Evolutionary conservation across 129 eudicot species (phyloP).

Genomic region (Artemisia tridentata): DNA sequence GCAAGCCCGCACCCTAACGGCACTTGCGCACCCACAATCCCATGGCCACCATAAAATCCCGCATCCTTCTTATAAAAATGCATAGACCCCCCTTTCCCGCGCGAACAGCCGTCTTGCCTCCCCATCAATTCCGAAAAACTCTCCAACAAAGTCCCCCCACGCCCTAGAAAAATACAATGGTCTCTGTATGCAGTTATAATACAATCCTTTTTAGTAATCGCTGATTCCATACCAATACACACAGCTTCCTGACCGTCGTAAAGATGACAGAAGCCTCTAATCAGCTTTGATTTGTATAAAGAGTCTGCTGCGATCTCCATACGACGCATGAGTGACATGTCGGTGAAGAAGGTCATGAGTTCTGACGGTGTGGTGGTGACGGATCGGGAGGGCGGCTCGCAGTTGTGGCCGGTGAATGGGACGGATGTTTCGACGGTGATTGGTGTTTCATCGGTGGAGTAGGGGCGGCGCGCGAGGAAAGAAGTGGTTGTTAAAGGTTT

Average conservation of each 20-base stretch:
- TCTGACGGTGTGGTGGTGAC: slow-evolving; percentile 69
- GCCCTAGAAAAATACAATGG: slow-evolving; percentile 69
- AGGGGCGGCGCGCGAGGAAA: slow-evolving; percentile 29
- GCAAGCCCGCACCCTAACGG: slow-evolving; percentile 94
- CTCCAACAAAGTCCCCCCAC: slow-evolving; percentile 74
- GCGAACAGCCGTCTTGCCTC: slow-evolving; percentile 72
- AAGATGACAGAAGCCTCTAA: slow-evolving; percentile 90
- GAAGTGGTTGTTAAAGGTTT: slow-evolving; percentile 31
- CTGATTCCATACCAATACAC: slow-evolving; percentile 91
- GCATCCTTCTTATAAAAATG: slow-evolving; percentile 83
- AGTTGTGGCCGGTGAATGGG: slow-evolving; percentile 82
- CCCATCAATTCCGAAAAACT: slow-evolving; percentile 91
- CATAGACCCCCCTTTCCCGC: slow-evolving; percentile 98
- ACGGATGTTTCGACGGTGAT: slow-evolving; percentile 80
- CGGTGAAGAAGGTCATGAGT: slow-evolving; percentile 75
- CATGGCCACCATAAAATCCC: slow-evolving; percentile 94
- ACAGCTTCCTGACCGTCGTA: slow-evolving; percentile 98
- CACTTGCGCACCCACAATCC: slow-evolving; percentile 97
- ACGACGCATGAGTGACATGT: slow-evolving; percentile 90
- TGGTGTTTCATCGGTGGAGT: slow-evolving; percentile 43
- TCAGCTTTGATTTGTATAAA: slow-evolving; percentile 86
- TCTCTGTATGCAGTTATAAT: slow-evolving; percentile 92
- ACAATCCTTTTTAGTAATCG: slow-evolving; percentile 74
- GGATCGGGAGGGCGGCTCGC: slow-evolving; percentile 87
- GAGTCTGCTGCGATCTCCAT: slow-evolving; percentile 99